These are phyloP conservation scores for Anisodus acutangulus DNA, from an alignment of 257 asterid genomes.

Conservation along the genomic window DNA sequence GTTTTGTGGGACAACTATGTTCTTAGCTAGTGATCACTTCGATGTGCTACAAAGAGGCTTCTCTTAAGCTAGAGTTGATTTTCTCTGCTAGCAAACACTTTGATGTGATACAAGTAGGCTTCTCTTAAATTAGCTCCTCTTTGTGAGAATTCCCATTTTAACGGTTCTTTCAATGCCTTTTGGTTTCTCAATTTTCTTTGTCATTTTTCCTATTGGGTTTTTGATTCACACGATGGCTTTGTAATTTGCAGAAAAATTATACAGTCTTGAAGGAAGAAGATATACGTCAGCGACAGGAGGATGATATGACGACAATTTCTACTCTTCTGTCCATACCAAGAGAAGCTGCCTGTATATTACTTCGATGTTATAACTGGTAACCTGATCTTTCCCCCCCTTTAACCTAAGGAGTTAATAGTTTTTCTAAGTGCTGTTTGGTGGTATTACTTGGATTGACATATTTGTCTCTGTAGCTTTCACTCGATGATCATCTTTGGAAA, in stretches of 20 bases:
- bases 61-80: neutral
- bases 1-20: neutral
- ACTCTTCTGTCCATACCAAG: conserved; percentile 79
- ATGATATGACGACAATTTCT: conserved; percentile 72
- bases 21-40: neutral
- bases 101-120: neutral
- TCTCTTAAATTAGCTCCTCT: neutral
- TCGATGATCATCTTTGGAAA: conserved; percentile 19
- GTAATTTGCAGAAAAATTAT: conserved; percentile 64
- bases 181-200: neutral
- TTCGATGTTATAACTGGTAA: conserved; percentile 86
- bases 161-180: neutral
- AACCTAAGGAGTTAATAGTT: neutral
- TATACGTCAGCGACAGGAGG: conserved; percentile 68
- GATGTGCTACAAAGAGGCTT: conserved; percentile 15
- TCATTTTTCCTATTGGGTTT: neutral
- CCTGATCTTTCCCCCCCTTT: neutral
- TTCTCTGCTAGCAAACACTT: neutral
- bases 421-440: conserved; percentile 18
- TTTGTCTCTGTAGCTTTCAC: neutral
- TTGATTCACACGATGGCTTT: conserved; percentile 24
- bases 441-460: conserved; percentile 17
- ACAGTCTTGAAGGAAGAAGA: conserved; percentile 82
- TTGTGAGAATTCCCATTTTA: neutral
- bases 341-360: conserved; percentile 75